These are phyloP conservation scores for Candida buenavistaensis DNA, from an alignment of 1,139 yeast genomes.

Conservation along the genomic window DNA sequence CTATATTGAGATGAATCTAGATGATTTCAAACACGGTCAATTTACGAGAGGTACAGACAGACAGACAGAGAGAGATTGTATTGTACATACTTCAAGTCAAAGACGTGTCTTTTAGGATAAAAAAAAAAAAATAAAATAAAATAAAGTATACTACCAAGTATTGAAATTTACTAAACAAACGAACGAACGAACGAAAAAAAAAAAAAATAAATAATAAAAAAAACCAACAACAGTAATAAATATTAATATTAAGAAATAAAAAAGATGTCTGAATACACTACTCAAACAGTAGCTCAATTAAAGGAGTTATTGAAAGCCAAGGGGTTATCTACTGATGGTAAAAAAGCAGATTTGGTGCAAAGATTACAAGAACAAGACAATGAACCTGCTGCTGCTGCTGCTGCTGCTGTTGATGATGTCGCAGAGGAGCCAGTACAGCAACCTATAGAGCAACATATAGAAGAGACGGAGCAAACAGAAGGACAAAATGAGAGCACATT, in stretches of 20 bases:
- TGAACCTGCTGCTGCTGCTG: constrained; percentile 17
- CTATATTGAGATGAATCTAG: no score
- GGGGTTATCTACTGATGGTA: constrained; percentile 73
- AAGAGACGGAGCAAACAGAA: no score
- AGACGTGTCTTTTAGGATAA: no score
- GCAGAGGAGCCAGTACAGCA: constrained; percentile 12
- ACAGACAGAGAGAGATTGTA: no score
- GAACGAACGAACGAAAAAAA: not conserved
- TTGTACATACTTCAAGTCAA: no score
- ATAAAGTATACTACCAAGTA: no score
- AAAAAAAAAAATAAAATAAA: no score
- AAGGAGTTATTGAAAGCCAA: constrained; percentile 72
- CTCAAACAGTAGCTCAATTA: constrained; percentile 80
- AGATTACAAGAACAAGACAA: constrained; percentile 52
- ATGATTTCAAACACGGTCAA: no score
- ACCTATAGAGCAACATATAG: constrained; percentile 19
- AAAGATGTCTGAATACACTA: constrained; percentile 57
- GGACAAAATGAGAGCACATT: constrained; percentile 12
- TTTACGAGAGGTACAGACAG: no score
- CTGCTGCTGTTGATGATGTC: constrained; percentile 15
- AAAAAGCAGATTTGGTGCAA: constrained; percentile 78
- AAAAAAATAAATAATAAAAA: not conserved
- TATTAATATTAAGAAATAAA: constrained; percentile 4
- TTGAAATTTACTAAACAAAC: no score
- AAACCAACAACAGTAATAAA: not conserved